Base-by-base conservation (phyloP, 2,329 filamentous ascomycete genomes). In the Ophiostoma perfectum region DNA sequence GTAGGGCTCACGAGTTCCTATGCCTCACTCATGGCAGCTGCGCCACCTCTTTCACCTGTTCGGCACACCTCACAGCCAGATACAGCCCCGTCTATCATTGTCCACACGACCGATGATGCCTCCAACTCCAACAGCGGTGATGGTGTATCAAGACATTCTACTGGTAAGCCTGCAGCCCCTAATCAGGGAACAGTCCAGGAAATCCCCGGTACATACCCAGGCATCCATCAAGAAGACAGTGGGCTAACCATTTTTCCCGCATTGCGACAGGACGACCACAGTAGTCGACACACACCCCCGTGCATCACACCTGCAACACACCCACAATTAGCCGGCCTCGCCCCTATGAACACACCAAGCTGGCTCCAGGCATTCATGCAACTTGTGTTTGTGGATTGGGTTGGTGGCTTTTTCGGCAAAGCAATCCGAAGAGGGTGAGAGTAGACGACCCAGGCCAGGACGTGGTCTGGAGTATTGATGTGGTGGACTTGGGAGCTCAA, bases 31-130 rank as follows among this genome's bases (percentile, higher is more conserved):
- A 18, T 18, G 16, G 39, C 39, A 18, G 39, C 39, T 39, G 27
- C 39, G 7, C 60, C 60, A 12, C 60, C 60, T 42, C 39, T 18
- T 44, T 39, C 14, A 4, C 60, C 55, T 38, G 27, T 60, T 5
- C 55, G 55, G 12, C 55, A 60, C 27, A 60, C 55, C 4, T 12
- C 27, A 38, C 11, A 27, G 4, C 55, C 55, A 39, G 60, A 63
- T 2, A 7, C 16, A 11, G 38, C 39, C 39, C 60, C 60, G 16
- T 18, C 60, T 16, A 42, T 62, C 41, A 39, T 63, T 63, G 60
- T 63, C n/a, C 60, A 63, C n/a, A 63, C 39, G 39, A n/a, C 39
- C 60, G 42, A n/a, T 16, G 16, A 63, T 12, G n/a, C 55, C 36
- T 39, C 27, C 16, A 3, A 1, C 36, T 27, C 4, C 27, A 62